A percentile compares a stretch with the other conserved stretches of the same genome.
These are phyloP conservation scores for Emericellopsis cladophorae DNA, from an alignment of 2,329 filamentous ascomycete species.

Conservation along the genomic window DNA sequence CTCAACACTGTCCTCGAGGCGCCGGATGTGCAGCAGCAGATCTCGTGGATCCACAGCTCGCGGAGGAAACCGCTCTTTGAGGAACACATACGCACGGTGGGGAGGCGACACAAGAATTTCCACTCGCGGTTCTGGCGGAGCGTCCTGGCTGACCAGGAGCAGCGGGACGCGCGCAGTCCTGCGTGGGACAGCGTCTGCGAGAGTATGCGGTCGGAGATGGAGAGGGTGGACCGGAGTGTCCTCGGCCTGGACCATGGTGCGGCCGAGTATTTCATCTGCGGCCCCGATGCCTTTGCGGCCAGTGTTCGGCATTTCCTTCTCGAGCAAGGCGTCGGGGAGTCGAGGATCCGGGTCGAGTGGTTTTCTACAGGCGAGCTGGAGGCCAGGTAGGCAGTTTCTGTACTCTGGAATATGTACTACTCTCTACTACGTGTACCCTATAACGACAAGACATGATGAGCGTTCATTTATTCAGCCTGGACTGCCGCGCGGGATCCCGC, in stretches of 20 bases:
- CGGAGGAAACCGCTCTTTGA: constrained; percentile 39
- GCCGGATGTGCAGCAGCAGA: constrained; percentile 23
- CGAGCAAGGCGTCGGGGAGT: constrained; percentile 21
- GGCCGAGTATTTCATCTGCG: constrained; percentile 42
- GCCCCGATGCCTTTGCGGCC: constrained; percentile 40
- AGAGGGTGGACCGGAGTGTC: constrained; percentile 27
- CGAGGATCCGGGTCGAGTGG: constrained; percentile 30
- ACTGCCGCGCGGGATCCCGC: constrained; percentile 19
- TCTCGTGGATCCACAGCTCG: constrained; percentile 46
- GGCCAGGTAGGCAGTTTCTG: constrained; percentile 5
- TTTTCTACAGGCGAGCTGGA: constrained; percentile 32
- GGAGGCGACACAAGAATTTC: constrained; percentile 16
- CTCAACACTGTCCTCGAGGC: constrained; percentile 37
- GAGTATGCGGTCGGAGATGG: constrained; percentile 30
- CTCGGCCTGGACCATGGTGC: constrained; percentile 29
- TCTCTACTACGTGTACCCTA: too few species aligned
- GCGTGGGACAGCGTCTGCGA: background rate
- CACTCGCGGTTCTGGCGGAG: constrained; percentile 36
- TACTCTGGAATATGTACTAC: too few species aligned
- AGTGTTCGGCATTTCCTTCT: constrained; percentile 32
- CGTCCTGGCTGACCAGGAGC: constrained; percentile 28
- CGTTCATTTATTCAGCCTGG: constrained; percentile 17
- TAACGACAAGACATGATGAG: too few species aligned
- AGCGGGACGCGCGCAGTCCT: constrained; percentile 11
- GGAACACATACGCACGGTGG: constrained; percentile 26